Evolutionary conservation across 495 filamentous ascomycete genomes (phyloP).

Genomic region (Ramalina peruviana): DNA sequence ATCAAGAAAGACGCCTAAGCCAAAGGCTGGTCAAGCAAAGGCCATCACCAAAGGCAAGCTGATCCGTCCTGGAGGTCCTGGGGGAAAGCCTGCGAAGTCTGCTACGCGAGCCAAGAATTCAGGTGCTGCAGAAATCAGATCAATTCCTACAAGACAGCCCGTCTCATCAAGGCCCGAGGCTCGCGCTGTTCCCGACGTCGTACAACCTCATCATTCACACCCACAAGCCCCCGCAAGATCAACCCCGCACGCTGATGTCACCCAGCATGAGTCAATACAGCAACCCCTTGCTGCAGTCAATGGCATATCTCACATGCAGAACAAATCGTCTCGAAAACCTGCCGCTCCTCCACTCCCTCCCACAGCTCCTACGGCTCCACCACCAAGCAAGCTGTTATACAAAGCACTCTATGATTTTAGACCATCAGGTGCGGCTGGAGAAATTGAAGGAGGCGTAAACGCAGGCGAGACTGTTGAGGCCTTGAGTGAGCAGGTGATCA

Average conservation of each 20-base stretch:
- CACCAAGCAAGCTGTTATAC: constrained; percentile 55
- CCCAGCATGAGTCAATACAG: constrained; percentile 25
- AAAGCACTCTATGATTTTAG: constrained; percentile 78
- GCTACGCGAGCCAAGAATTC: too few relatives aligned
- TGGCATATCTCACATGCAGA: constrained; percentile 34
- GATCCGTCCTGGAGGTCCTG: constrained; percentile 77
- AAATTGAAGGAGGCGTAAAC: constrained; percentile 64
- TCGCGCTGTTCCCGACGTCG: constrained; percentile 21
- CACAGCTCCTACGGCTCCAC: constrained; percentile 40
- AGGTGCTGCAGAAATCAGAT: constrained; percentile 12
- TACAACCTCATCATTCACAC: constrained; percentile 11
- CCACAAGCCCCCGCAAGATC: constrained; percentile 25
- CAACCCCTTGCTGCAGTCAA: constrained; percentile 36
- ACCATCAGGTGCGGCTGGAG: constrained; percentile 41
- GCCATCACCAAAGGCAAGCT: constrained; percentile 86
- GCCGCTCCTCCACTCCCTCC: constrained; percentile 57
- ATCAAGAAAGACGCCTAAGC: constrained; percentile 31
- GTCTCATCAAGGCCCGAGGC: constrained; percentile 32
- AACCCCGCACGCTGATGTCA: constrained; percentile 31
- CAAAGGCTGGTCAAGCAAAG: constrained; percentile 53
- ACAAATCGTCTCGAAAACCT: constrained; percentile 32
- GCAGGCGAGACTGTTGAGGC: constrained; percentile 73
- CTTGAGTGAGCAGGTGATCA: constrained; percentile 55
- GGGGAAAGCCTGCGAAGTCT: constrained; percentile 41
- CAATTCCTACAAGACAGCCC: constrained; percentile 45